Evolutionary conservation across 441 rosid genomes (phyloP).

Genomic region (Lagerstroemia fauriei): DNA sequence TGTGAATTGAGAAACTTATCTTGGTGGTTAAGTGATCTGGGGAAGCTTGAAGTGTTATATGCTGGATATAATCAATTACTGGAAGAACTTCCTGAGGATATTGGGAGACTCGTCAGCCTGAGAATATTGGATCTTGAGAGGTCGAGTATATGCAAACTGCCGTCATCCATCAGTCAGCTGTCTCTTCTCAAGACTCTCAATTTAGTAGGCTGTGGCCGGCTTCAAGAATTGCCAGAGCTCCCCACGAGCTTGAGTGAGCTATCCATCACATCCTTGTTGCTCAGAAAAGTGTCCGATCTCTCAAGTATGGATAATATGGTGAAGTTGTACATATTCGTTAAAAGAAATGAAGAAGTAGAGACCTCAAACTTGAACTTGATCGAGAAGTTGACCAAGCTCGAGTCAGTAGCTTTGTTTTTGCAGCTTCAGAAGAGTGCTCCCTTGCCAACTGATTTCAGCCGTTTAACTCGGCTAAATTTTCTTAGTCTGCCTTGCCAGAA

Average conservation of each 20-base stretch:
- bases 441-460: not conserved
- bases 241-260: not conserved
- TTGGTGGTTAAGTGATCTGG: too few relatives aligned
- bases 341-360: not conserved
- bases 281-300: not conserved
- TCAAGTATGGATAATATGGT: not conserved
- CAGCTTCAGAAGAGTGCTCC: not conserved
- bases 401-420: not conserved
- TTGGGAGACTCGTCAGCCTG: not conserved
- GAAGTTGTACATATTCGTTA: not conserved
- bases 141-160: not conserved
- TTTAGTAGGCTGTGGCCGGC: not conserved
- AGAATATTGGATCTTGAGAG: not conserved
- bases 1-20: too few relatives aligned
- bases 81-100: not conserved
- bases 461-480: not conserved
- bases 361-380: not conserved
- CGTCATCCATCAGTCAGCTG: not conserved
- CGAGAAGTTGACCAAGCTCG: not conserved
- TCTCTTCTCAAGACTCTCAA: not conserved
- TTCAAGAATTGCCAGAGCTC: constrained; percentile 11
- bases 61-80: not conserved
- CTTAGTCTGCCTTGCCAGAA: not conserved
- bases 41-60: too few relatives aligned
- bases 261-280: not conserved